Evolutionary conservation across 495 filamentous ascomycete genomes (phyloP), one percentile per base, ranked within the genome.

Genomic region (Pyronema domesticum): DNA sequence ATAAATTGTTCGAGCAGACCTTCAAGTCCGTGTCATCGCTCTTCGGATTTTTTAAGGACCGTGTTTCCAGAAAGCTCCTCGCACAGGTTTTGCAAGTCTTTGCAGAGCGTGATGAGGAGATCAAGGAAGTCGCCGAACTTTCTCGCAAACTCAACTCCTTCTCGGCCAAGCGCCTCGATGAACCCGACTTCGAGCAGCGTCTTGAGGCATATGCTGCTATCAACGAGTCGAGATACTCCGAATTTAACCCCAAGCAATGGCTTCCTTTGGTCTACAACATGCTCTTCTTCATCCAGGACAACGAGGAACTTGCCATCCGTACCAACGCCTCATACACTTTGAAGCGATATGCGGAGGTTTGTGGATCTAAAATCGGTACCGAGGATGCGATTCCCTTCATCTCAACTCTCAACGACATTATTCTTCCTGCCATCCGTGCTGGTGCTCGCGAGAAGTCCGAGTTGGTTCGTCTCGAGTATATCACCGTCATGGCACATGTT

Each of bases 191-290:
- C 68, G 82, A 89, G 46, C 76, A 80, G 46, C 79, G 91, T 18
- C 70, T 89, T 13, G 66, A 74, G 43, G 93, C 85, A 18, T 95
- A 93, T 68, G 80, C 74, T 52, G 65, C 69, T 4, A 80, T 96
- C 60, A 85, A 80, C 43, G 76, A 79, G 30, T 66, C 71, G 3
- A 62, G 69, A 48, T 69, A 72, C 37, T 58, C 56, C 0, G 70
- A 67, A 0, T 77, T 89, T 37, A 82, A 74, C 3, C 65, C 80
- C n/a, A 78, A 76, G 56, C 83, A 94, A 61, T 99, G 91, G 93
- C 74, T 77, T 55, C 89, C 93, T n/a, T 70, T 96, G 34, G 65
- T 96, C 1, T 82, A 82, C 68, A 96, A 96, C 62, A 80, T 94
- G 75, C 73, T 95, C 1, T 95, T 79, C 69, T 89, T 81, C 62